Evolutionary conservation across 441 rosid species (phyloP).

Genomic region (Gossypium schwendimanii): DNA sequence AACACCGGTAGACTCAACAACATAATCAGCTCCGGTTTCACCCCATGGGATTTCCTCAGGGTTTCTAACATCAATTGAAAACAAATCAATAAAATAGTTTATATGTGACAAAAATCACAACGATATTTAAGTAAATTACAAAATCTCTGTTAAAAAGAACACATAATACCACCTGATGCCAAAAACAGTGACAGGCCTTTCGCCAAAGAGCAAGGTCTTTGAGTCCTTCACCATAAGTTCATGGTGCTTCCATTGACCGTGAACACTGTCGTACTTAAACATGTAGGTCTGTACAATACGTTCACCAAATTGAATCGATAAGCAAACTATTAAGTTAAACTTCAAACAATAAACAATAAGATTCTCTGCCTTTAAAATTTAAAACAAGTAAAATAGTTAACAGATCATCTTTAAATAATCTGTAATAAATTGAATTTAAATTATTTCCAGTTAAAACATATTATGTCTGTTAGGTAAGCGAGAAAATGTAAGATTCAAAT

Average conservation of each 20-base stretch:
- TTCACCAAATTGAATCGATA: not conserved
- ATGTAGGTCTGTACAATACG: slow-evolving; percentile 49
- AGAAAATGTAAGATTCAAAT: not conserved
- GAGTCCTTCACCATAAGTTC: slow-evolving; percentile 68
- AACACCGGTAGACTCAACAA: slow-evolving; percentile 88
- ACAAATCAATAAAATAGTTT: not conserved
- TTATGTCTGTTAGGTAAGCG: not conserved
- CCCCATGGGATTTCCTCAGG: slow-evolving; percentile 98
- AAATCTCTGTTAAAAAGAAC: not conserved
- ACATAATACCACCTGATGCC: slow-evolving; percentile 38
- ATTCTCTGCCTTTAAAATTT: not conserved
- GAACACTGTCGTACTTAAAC: slow-evolving; percentile 92
- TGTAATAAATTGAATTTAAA: not conserved
- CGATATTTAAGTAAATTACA: not conserved
- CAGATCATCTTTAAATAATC: slow-evolving; percentile 1
- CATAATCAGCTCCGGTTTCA: slow-evolving; percentile 70
- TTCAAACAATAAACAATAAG: not conserved
- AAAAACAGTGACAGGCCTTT: slow-evolving; percentile 67
- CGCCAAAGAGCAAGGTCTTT: slow-evolving; percentile 80
- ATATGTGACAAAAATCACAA: not conserved
- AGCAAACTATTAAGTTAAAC: not conserved
- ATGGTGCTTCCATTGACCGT: slow-evolving; percentile 80
- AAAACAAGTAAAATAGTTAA: not conserved
- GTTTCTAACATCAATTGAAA: slow-evolving; percentile 34
- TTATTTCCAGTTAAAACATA: not conserved